Percentiles rank a stretch among this genome's conserved stretches.
Conservation (phyloP, 257 asterid genomes). For the Capsicum baccatum region DNA sequence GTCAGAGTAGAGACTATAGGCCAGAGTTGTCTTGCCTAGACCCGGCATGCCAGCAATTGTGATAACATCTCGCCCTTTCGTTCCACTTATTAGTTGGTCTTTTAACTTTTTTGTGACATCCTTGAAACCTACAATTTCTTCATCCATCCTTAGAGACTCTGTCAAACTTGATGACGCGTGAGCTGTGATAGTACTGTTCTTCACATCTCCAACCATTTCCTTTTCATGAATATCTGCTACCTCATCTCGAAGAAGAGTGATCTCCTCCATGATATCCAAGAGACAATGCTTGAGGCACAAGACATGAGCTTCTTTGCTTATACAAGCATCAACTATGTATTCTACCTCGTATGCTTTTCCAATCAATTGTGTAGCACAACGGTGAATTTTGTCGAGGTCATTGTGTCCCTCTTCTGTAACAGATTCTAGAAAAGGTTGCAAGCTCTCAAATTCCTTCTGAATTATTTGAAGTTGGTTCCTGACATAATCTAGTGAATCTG, state of each 20-base stretch:
- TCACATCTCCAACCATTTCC: neutral
- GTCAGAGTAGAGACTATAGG: conserved; percentile 11
- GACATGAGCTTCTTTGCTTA: neutral
- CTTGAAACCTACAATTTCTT: conserved; percentile 7
- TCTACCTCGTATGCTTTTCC: too few relatives aligned
- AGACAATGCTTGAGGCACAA: conserved; percentile 30
- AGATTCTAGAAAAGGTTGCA: neutral
- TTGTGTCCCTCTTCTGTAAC: neutral
- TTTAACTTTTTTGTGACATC: neutral
- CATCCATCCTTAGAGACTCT: neutral
- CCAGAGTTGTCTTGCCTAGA: conserved; percentile 30
- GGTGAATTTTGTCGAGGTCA: too few relatives aligned
- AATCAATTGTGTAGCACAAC: too few relatives aligned
- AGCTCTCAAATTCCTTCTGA: neutral
- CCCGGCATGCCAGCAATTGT: conserved; percentile 24
- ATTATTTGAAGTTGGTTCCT: neutral
- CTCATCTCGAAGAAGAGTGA: neutral
- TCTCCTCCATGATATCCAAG: neutral
- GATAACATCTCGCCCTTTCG: neutral
- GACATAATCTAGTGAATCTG: neutral
- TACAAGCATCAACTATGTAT: too few relatives aligned
- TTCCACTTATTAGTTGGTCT: neutral
- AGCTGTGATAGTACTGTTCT: neutral
- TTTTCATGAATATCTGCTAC: neutral
- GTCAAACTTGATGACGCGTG: neutral